A percentile compares a stretch with the other conserved stretches of the same genome.
Conservation (phyloP, 192 early-diverging fungal species). For the Neocallimastix lanati region DNA sequence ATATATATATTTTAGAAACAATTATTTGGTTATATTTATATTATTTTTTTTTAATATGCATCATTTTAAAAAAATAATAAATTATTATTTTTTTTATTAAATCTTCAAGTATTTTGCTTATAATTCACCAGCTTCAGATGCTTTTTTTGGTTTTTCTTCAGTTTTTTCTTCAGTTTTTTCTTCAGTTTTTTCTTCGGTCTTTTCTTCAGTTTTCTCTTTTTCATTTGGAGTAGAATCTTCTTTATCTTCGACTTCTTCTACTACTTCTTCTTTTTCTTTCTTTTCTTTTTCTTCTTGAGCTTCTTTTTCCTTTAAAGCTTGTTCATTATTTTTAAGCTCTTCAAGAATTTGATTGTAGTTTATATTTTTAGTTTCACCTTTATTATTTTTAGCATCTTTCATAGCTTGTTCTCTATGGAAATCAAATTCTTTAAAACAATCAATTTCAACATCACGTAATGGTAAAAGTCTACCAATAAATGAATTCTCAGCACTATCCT, state of each 20-base stretch:
- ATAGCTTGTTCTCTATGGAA: neutral
- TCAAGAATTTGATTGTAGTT: too few relatives aligned
- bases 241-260: neutral
- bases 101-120: neutral
- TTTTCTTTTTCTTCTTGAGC: neutral
- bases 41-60: too few relatives aligned
- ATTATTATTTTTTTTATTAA: too few relatives aligned
- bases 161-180: neutral
- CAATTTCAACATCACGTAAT: neutral
- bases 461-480: neutral
- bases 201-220: neutral
- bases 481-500: neutral
- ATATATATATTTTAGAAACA: too few relatives aligned
- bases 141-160: neutral
- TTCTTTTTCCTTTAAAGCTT: too few relatives aligned
- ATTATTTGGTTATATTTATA: too few relatives aligned
- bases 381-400: neutral
- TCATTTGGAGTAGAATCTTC: too few relatives aligned
- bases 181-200: neutral
- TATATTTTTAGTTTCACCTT: too few relatives aligned
- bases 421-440: neutral
- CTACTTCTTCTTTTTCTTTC: neutral
- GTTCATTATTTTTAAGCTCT: too few relatives aligned
- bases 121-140: neutral
- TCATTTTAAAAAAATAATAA: too few relatives aligned